Evolutionary conservation across 148 eudicot species (phyloP).

Genomic region (Fagopyrum esculentum): DNA sequence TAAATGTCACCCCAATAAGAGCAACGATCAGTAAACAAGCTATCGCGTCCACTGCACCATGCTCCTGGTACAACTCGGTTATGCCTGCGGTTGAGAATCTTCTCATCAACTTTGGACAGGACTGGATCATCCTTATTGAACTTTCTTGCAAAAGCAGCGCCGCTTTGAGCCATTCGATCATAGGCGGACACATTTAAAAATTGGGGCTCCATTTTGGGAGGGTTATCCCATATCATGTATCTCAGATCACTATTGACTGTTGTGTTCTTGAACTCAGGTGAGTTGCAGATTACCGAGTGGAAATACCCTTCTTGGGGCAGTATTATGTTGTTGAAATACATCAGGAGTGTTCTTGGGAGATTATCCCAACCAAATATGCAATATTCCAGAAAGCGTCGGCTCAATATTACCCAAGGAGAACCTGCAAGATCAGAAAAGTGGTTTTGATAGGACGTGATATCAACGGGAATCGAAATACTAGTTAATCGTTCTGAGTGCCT

Average conservation of each 20-base stretch:
- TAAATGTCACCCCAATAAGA: conserved; percentile 73
- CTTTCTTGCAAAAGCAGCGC: conserved; percentile 86
- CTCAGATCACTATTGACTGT: conserved; percentile 77
- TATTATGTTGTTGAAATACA: conserved; percentile 70
- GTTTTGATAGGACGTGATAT: neutral
- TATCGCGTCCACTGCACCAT: conserved; percentile 67
- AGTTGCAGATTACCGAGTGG: conserved; percentile 77
- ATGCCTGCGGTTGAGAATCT: conserved; percentile 55
- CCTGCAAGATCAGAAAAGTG: conserved; percentile 30
- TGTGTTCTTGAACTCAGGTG: conserved; percentile 75
- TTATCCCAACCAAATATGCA: conserved; percentile 88
- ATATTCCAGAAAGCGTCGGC: conserved; percentile 69
- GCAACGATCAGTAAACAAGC: conserved; percentile 63
- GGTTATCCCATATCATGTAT: conserved; percentile 90
- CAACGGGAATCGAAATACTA: neutral
- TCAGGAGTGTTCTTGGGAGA: conserved; percentile 81
- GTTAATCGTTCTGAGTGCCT: neutral
- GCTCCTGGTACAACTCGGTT: conserved; percentile 71
- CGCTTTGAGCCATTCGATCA: conserved; percentile 69
- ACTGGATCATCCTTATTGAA: conserved; percentile 58
- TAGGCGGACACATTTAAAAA: conserved; percentile 51
- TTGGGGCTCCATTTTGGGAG: conserved; percentile 90
- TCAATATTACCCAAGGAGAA: conserved; percentile 83
- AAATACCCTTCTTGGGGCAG: conserved; percentile 87
- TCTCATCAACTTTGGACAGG: conserved; percentile 61